Conservation (phyloP, 2,329 filamentous ascomycete genomes). For the Nannizzia gypsea region DNA sequence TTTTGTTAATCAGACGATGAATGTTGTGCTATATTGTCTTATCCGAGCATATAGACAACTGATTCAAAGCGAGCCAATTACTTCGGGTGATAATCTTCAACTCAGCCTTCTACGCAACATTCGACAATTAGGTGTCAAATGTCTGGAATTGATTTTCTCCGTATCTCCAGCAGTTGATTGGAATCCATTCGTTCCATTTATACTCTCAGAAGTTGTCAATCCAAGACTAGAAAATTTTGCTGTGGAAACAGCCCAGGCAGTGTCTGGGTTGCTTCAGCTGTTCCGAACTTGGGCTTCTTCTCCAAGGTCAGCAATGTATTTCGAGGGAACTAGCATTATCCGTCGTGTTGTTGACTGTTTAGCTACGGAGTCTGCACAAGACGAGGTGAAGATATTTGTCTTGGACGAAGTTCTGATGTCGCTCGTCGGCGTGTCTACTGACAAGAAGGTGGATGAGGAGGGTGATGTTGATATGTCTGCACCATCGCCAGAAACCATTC, state of each 20-base stretch:
- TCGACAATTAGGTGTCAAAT: slow-evolving; percentile 58
- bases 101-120: slow-evolving; percentile 37
- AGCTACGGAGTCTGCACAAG: slow-evolving; percentile 60
- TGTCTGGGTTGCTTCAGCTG: slow-evolving; percentile 71
- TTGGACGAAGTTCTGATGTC: slow-evolving; percentile 61
- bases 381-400: slow-evolving; percentile 74
- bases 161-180: slow-evolving; percentile 61
- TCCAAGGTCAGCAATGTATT: slow-evolving; percentile 53
- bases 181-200: slow-evolving; percentile 55
- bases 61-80: slow-evolving; percentile 18
- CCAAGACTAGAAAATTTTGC: slow-evolving; percentile 69
- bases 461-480: slow-evolving; percentile 27
- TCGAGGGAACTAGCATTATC: slow-evolving; percentile 54
- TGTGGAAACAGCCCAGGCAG: slow-evolving; percentile 73
- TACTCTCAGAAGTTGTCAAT: slow-evolving; percentile 64
- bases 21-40: slow-evolving; percentile 71
- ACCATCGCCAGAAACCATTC: slow-evolving; percentile 30
- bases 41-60: slow-evolving; percentile 53
- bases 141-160: slow-evolving; percentile 64
- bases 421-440: slow-evolving; percentile 48
- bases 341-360: slow-evolving; percentile 61
- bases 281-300: slow-evolving; percentile 70
- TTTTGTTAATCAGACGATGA: slow-evolving; percentile 57
- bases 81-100: slow-evolving; percentile 16
- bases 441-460: slow-evolving; percentile 37